A percentile compares a stretch with the other conserved stretches of the same genome.
Conservation (phyloP, 2,329 filamentous ascomycete genomes). For the Malbranchea zuffiana region DNA sequence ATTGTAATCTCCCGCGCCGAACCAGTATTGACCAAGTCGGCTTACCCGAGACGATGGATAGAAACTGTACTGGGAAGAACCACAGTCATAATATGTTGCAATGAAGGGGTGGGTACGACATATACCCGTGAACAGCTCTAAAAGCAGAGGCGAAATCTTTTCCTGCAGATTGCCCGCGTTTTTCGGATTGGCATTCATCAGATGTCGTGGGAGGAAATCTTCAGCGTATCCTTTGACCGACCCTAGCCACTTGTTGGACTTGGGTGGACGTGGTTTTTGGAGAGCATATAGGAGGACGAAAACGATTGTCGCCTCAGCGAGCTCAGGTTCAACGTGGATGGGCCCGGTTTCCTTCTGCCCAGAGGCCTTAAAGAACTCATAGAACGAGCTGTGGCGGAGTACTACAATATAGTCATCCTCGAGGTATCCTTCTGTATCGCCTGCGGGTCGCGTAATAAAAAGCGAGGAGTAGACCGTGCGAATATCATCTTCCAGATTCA, state of each 20-base stretch:
- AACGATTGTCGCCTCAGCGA: not conserved
- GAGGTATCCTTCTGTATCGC: not conserved
- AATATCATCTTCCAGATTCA: constrained; percentile 5
- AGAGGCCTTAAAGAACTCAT: constrained; percentile 2
- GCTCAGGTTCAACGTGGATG: not conserved
- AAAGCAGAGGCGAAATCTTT: no score
- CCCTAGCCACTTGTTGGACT: no score
- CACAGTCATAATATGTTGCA: not conserved
- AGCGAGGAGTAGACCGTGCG: constrained; percentile 6
- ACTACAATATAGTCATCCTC: not conserved
- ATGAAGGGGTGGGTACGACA: no score
- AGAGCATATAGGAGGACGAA: no score
- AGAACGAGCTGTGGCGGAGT: constrained; percentile 5
- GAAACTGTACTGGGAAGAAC: not conserved
- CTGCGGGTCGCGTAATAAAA: not conserved
- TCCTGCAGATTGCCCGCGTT: no score
- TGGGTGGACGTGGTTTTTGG: no score
- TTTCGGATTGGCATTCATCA: no score
- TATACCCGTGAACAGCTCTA: no score
- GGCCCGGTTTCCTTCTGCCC: not conserved
- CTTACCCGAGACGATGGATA: not conserved
- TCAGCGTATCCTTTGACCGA: no score
- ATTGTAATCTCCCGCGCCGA: not conserved
- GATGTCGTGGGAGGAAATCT: no score
- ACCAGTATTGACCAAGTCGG: not conserved